A percentile compares a stretch with the other conserved stretches of the same genome.
Evolutionary conservation across 495 filamentous ascomycete species (phyloP).

Genomic region (Geoglossum glabrum): DNA sequence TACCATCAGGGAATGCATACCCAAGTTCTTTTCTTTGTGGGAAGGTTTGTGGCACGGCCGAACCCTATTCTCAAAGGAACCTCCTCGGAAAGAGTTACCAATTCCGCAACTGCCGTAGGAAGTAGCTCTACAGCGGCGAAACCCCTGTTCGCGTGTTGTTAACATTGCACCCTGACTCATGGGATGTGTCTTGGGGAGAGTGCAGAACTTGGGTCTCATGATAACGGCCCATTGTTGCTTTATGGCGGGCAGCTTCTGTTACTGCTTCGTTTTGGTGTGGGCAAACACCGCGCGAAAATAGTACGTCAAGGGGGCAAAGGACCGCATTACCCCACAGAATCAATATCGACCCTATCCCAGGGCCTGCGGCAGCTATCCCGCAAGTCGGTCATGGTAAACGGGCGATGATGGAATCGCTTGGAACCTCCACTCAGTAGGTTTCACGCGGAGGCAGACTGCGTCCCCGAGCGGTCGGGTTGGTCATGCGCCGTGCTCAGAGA

Average conservation of each 20-base stretch:
- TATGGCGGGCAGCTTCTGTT: background rate
- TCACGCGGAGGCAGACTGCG: background rate
- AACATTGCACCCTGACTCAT: too few species aligned
- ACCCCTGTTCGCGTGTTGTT: too few species aligned
- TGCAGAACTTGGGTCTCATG: too few species aligned
- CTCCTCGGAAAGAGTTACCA: background rate
- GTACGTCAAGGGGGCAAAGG: background rate
- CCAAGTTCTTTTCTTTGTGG: background rate
- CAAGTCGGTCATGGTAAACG: background rate
- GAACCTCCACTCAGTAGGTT: background rate
- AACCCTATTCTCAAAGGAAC: background rate
- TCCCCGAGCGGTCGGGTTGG: background rate
- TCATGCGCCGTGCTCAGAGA: slow-evolving; percentile 1
- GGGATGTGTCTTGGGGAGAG: too few species aligned
- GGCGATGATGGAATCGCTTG: slow-evolving; percentile 2
- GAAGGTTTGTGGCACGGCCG: background rate
- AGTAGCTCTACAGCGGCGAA: too few species aligned
- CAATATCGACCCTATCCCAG: background rate
- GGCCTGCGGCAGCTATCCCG: background rate
- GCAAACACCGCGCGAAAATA: background rate
- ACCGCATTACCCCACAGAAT: background rate
- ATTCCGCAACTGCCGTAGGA: background rate
- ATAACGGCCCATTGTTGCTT: too few species aligned
- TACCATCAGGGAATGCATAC: too few species aligned
- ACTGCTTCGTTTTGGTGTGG: background rate